These are phyloP conservation scores for Aspergillus luchuensis DNA, from an alignment of 2,329 filamentous ascomycete species.

Conservation along the genomic window DNA sequence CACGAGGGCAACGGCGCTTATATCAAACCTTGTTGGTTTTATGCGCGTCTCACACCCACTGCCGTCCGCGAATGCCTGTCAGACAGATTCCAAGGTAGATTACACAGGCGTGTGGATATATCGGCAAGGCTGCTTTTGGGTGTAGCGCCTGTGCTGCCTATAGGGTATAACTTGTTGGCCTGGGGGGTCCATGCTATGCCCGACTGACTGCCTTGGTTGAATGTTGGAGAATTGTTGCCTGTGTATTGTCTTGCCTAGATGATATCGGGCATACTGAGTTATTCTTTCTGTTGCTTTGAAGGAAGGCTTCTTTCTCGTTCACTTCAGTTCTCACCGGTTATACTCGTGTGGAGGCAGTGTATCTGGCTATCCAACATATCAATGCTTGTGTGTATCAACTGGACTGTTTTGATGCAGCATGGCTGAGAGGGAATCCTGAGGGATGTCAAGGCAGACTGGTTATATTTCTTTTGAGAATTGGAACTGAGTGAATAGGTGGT, in stretches of 20 bases:
- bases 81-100: not conserved
- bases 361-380: not conserved
- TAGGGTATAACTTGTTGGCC: too few species aligned
- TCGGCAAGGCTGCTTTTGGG: not conserved
- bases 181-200: too few species aligned
- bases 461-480: not conserved
- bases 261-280: not conserved
- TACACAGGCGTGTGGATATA: not conserved
- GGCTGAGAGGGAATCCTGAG: not conserved
- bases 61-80: not conserved
- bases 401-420: not conserved
- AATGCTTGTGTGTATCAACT: not conserved
- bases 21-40: conserved; percentile 2
- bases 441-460: not conserved
- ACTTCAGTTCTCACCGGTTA: not conserved
- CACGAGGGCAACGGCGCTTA: conserved; percentile 1
- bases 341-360: not conserved
- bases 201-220: too few species aligned
- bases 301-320: not conserved
- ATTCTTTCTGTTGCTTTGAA: not conserved
- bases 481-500: too few species aligned
- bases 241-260: not conserved
- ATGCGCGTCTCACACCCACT: not conserved
- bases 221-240: not conserved
- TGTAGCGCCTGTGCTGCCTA: not conserved